Percentiles rank a stretch among this genome's conserved stretches.
Conservation (phyloP, 345 rosid genomes). For the Lepidium didymum region DNA sequence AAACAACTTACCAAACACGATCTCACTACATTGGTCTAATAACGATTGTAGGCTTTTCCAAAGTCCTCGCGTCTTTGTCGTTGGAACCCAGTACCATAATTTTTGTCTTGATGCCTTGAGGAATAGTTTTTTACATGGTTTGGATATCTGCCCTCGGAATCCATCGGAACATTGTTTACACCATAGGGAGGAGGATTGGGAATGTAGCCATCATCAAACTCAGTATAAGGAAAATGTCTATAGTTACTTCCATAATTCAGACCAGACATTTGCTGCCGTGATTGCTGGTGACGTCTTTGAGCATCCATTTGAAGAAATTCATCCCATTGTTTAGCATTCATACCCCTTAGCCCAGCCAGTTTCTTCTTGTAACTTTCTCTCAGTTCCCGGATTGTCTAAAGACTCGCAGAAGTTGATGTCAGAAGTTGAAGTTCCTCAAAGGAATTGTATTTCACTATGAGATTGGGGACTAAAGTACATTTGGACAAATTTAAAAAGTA, state of each 20-base stretch:
- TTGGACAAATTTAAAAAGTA: background rate
- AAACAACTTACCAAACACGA: slow-evolving; percentile 56
- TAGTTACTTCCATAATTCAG: slow-evolving; percentile 54
- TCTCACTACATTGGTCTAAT: slow-evolving; percentile 36
- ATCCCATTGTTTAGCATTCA: slow-evolving; percentile 73
- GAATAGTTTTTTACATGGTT: slow-evolving; percentile 59
- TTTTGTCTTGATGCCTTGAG: slow-evolving; percentile 63
- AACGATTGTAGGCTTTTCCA: slow-evolving; percentile 75
- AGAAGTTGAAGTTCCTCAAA: slow-evolving; percentile 32
- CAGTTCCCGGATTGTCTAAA: slow-evolving; percentile 81
- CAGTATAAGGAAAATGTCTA: slow-evolving; percentile 66
- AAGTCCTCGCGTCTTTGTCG: slow-evolving; percentile 76
- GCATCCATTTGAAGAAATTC: slow-evolving; percentile 80
- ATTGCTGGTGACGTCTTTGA: slow-evolving; percentile 71
- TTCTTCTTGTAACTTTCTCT: slow-evolving; percentile 82
- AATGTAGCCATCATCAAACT: slow-evolving; percentile 47
- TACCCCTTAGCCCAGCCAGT: slow-evolving; percentile 49
- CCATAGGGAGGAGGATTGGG: slow-evolving; percentile 47
- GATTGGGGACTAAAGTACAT: background rate
- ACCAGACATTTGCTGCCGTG: slow-evolving; percentile 45
- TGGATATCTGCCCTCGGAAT: slow-evolving; percentile 58
- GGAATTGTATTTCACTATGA: slow-evolving; percentile 1
- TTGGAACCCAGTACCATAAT: slow-evolving; percentile 46
- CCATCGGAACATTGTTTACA: slow-evolving; percentile 46
- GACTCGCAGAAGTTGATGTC: slow-evolving; percentile 33